Conservation (phyloP, 176 grass and related monocot genomes). For the Puccinellia tenuiflora region DNA sequence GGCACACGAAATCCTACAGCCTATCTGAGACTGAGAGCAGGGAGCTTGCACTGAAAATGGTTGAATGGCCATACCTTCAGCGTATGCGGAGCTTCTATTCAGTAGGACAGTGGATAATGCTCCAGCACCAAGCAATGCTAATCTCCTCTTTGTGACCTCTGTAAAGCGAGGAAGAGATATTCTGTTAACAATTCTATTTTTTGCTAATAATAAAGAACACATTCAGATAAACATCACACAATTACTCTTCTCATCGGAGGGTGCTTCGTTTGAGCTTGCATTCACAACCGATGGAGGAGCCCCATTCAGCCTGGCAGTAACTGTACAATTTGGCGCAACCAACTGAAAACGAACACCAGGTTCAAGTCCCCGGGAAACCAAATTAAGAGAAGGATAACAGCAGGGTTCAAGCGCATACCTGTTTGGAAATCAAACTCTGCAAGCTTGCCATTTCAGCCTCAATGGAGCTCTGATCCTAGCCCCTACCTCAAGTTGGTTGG, state of each 20-base stretch:
- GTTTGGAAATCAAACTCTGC: conserved; percentile 53
- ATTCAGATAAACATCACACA: neutral
- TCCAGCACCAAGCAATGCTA: conserved; percentile 58
- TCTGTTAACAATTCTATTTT: neutral
- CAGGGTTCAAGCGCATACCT: conserved; percentile 24
- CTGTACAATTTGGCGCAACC: conserved; percentile 29
- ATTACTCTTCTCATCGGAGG: conserved; percentile 47
- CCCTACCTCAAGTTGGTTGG: neutral
- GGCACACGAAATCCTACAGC: neutral
- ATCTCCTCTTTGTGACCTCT: conserved; percentile 60
- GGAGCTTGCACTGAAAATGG: neutral
- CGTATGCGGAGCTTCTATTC: conserved; percentile 35
- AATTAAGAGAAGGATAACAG: neutral
- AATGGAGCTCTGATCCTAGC: neutral
- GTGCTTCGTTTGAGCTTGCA: conserved; percentile 30
- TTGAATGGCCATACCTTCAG: conserved; percentile 58
- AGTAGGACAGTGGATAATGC: conserved; percentile 42
- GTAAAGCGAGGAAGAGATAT: neutral
- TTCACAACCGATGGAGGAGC: conserved; percentile 24
- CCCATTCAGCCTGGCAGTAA: conserved; percentile 17
- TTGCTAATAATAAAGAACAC: neutral
- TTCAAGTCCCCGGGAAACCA: neutral
- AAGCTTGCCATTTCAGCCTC: conserved; percentile 62
- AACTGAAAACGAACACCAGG: conserved; percentile 34
- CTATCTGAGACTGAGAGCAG: neutral